phyloP scores from a whole-genome alignment of 345 rosid species.

The Excoecaria agallocha region DNA sequence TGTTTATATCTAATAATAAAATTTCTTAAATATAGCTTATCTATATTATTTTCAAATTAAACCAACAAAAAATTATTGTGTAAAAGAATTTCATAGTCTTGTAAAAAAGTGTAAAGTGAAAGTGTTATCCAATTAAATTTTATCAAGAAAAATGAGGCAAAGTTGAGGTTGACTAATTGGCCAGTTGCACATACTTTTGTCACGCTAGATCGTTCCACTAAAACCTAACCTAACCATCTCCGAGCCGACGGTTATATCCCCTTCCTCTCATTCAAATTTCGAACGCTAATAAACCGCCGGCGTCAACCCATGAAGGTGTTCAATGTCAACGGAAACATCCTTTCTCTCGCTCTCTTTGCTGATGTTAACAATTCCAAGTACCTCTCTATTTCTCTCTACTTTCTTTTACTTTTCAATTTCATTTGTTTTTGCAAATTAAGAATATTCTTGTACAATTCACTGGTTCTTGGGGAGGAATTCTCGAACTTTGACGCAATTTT shows the following conservation, averaged over 20 bases:
- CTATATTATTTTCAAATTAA: too few species aligned
- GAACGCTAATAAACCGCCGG: not conserved
- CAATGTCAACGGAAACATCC: conserved; percentile 44
- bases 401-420: not conserved
- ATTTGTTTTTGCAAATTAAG: not conserved
- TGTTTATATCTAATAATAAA: too few species aligned
- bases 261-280: not conserved
- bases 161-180: too few species aligned
- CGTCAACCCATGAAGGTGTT: conserved; percentile 52
- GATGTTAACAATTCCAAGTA: conserved; percentile 81
- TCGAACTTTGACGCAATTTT: not conserved
- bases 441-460: not conserved
- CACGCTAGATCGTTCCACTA: not conserved
- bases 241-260: not conserved
- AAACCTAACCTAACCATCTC: not conserved
- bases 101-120: too few species aligned
- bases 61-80: too few species aligned
- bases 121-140: too few species aligned
- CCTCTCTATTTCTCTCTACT: conserved; percentile 20
- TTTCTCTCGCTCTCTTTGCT: conserved; percentile 61
- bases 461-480: not conserved
- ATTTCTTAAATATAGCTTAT: too few species aligned
- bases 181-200: too few species aligned
- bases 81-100: too few species aligned
- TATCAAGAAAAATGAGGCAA: too few species aligned